A percentile compares a stretch with the other conserved stretches of the same genome.
phyloP scores from a whole-genome alignment of 352 stramenopile species.

The Pythium biforme region DNA sequence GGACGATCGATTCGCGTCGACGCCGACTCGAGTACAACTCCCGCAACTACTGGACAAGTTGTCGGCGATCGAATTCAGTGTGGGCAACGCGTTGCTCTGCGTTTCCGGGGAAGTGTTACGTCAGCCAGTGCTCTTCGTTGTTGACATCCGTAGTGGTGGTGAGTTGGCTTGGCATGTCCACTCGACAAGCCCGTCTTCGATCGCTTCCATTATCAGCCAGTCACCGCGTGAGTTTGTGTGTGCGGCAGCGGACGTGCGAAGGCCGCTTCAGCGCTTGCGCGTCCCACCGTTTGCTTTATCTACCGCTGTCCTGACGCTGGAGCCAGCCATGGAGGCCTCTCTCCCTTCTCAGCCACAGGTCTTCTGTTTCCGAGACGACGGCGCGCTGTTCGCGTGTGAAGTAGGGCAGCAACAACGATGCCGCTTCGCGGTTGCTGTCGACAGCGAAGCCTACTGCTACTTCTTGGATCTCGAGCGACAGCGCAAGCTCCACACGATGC shows the following conservation, averaged over 20 bases:
- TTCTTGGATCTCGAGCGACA: constrained; percentile 25
- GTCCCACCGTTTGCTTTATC: constrained; percentile 15
- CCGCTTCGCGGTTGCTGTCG: constrained; percentile 18
- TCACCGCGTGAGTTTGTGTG: constrained; percentile 21
- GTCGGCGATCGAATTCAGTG: constrained; percentile 15
- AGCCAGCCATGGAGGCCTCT: not conserved
- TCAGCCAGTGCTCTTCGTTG: constrained; percentile 4
- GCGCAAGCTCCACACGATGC: constrained; percentile 15
- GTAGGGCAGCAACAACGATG: not conserved
- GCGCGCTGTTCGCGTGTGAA: not conserved
- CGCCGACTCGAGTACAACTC: not conserved
- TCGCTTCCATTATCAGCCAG: constrained; percentile 15
- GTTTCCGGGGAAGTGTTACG: constrained; percentile 4
- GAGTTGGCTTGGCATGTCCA: constrained; percentile 9
- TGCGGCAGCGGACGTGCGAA: not conserved
- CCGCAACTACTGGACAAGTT: not conserved
- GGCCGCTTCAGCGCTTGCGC: constrained; percentile 5
- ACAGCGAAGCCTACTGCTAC: constrained; percentile 18
- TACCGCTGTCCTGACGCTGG: constrained; percentile 12
- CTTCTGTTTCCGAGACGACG: constrained; percentile 20
- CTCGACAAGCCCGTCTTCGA: not conserved
- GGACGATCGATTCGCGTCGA: not conserved
- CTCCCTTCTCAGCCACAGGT: not conserved
- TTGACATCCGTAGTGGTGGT: constrained; percentile 12
- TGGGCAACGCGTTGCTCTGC: constrained; percentile 14